Conservation (phyloP, 768 basidiomycete genomes). For the Clavulina sp. region DNA sequence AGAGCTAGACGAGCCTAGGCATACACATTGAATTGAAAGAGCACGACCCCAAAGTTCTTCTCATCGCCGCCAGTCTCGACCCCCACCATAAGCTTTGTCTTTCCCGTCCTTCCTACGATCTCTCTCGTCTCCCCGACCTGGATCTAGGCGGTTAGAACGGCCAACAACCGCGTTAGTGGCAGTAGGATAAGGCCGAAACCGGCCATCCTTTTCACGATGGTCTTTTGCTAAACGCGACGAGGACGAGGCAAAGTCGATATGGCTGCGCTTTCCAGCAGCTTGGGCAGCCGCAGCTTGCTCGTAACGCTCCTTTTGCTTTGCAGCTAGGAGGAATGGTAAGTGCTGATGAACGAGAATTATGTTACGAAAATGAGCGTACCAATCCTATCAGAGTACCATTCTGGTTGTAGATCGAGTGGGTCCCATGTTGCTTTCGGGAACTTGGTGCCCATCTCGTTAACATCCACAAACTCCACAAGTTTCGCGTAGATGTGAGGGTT, state of each 20-base stretch:
- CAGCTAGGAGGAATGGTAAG: constrained; percentile 24
- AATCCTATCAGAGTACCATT: constrained; percentile 64
- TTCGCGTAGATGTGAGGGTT: constrained; percentile 95
- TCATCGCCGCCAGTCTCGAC: no score
- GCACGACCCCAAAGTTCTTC: no score
- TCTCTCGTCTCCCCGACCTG: no score
- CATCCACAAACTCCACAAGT: constrained; percentile 85
- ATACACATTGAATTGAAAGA: no score
- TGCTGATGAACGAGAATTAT: not conserved
- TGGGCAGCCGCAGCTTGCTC: constrained; percentile 40
- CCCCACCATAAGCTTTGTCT: no score
- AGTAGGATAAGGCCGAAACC: no score
- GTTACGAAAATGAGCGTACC: constrained; percentile 31
- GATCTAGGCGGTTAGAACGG: no score
- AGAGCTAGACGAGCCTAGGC: no score
- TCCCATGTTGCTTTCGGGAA: constrained; percentile 64
- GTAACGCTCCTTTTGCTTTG: constrained; percentile 41
- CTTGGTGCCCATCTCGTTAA: constrained; percentile 74
- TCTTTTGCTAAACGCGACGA: no score
- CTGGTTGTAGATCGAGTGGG: constrained; percentile 38
- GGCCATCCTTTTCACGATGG: no score
- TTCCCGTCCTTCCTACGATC: no score
- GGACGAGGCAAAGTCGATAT: constrained; percentile 58
- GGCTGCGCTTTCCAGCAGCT: constrained; percentile 35
- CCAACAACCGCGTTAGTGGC: no score